Conservation (phyloP, 2,329 filamentous ascomycete genomes). For the Microdochium bolleyi region DNA sequence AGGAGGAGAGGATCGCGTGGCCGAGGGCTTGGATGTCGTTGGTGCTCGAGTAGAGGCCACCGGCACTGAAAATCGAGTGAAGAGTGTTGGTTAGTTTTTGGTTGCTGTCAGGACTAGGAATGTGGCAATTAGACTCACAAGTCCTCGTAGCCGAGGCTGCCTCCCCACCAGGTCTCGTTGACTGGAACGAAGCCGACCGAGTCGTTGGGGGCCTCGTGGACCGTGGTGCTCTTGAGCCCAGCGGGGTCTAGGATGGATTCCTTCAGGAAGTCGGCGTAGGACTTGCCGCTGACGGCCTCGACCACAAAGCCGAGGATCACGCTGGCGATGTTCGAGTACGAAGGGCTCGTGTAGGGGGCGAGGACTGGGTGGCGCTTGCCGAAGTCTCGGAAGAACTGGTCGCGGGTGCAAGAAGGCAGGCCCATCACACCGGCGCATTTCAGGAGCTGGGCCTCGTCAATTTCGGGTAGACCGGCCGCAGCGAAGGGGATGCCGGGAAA, state of each 20-base stretch:
- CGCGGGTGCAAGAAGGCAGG: conserved; percentile 13
- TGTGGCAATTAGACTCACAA: conserved; percentile 10
- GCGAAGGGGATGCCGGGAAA: conserved; percentile 12
- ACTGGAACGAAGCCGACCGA: conserved; percentile 16
- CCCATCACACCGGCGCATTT: conserved; percentile 15
- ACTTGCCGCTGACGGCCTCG: conserved; percentile 13
- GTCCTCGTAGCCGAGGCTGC: conserved; percentile 15
- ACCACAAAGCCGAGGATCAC: conserved; percentile 14
- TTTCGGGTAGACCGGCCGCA: conserved; percentile 11
- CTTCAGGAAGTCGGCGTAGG: conserved; percentile 13
- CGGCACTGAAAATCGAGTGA: conserved; percentile 5
- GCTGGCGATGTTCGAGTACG: conserved; percentile 17
- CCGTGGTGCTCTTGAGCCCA: conserved; percentile 15
- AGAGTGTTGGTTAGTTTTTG: conserved; percentile 1
- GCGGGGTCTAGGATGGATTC: conserved; percentile 12
- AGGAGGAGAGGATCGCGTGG: conserved; percentile 15
- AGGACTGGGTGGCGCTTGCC: conserved; percentile 18
- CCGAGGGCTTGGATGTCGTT: conserved; percentile 16
- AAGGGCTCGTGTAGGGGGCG: conserved; percentile 15
- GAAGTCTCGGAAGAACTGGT: conserved; percentile 17
- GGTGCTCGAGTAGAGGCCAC: conserved; percentile 20
- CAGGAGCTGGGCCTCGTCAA: conserved; percentile 11
- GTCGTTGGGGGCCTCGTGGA: conserved; percentile 11
- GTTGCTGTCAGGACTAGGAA: background rate
- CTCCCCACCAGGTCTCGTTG: conserved; percentile 14